Conservation (phyloP, 371 early-diverging fungal species). For the Sporodiniella umbellata region DNA sequence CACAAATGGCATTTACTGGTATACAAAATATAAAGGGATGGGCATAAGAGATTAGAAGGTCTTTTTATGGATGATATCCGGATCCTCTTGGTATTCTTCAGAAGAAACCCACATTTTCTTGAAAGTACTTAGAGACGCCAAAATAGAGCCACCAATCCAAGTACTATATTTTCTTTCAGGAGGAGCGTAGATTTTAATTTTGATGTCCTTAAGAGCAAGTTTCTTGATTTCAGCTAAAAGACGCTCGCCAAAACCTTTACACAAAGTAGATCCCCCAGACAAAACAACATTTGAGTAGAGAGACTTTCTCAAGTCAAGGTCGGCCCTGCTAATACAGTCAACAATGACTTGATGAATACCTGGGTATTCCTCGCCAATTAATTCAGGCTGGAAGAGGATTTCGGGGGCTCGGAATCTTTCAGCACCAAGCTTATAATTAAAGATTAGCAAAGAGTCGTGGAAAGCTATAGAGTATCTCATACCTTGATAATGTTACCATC, state of each 20-base stretch:
- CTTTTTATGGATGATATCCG: slow-evolving; percentile 80
- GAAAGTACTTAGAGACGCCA: slow-evolving; percentile 78
- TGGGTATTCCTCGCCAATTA: slow-evolving; percentile 84
- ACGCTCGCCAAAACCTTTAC: slow-evolving; percentile 87
- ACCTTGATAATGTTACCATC: slow-evolving; percentile 90
- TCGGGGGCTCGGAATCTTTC: slow-evolving; percentile 87
- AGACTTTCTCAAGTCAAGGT: slow-evolving; percentile 86
- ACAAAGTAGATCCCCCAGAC: slow-evolving; percentile 55
- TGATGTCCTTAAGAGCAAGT: slow-evolving; percentile 81
- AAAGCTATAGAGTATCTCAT: too few relatives aligned
- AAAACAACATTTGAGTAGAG: slow-evolving; percentile 89
- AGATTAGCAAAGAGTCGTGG: too few relatives aligned
- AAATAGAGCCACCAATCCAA: slow-evolving; percentile 97
- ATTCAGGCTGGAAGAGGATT: slow-evolving; percentile 87
- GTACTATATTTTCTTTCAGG: slow-evolving; percentile 97
- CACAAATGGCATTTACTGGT: neutral
- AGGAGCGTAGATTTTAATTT: slow-evolving; percentile 95
- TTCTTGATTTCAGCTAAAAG: slow-evolving; percentile 84
- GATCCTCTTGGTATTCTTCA: slow-evolving; percentile 85
- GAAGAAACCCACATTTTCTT: slow-evolving; percentile 84
- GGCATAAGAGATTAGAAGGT: slow-evolving; percentile 46
- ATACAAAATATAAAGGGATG: slow-evolving; percentile 12
- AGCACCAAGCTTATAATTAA: slow-evolving; percentile 77
- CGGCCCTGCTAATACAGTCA: slow-evolving; percentile 87
- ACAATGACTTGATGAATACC: slow-evolving; percentile 89